Conservation (phyloP, 2,329 filamentous ascomycete genomes). For the Ustulina deusta region DNA sequence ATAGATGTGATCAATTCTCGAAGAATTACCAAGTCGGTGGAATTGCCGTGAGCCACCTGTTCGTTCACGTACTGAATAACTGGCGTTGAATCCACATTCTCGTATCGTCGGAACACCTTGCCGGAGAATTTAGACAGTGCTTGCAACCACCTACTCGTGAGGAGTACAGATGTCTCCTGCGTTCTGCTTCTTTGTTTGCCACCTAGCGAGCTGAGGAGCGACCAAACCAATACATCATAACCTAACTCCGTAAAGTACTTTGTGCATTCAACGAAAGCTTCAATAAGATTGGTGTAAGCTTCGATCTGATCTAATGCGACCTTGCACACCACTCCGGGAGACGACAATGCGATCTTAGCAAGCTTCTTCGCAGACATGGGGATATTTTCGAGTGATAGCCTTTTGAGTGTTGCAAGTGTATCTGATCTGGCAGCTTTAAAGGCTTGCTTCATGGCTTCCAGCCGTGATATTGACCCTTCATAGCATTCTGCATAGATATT, state of each 20-base stretch:
- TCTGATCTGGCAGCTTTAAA: conserved; percentile 82
- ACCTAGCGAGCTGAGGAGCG: conserved; percentile 79
- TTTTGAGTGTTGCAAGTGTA: conserved; percentile 87
- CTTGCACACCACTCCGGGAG: conserved; percentile 90
- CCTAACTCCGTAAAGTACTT: conserved; percentile 93
- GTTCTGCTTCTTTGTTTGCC: conserved; percentile 73
- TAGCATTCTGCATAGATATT: conserved; percentile 96
- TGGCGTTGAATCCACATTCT: conserved; percentile 83
- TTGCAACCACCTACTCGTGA: conserved; percentile 92
- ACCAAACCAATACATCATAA: conserved; percentile 95
- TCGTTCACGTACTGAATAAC: conserved; percentile 90
- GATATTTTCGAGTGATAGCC: conserved; percentile 88
- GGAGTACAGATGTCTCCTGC: conserved; percentile 71
- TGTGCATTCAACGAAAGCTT: conserved; percentile 93
- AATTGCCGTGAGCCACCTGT: conserved; percentile 84
- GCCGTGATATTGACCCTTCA: conserved; percentile 78
- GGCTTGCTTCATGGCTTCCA: conserved; percentile 81
- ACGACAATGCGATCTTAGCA: conserved; percentile 91
- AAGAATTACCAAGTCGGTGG: conserved; percentile 90
- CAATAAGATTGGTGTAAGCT: conserved; percentile 93
- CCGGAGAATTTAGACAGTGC: conserved; percentile 92
- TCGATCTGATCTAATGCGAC: conserved; percentile 92
- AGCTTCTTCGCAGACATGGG: conserved; percentile 87
- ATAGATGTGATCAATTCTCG: conserved; percentile 92
- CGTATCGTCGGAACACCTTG: conserved; percentile 87